phyloP scores from a whole-genome alignment of 805 yeast species.

The Candida lessepsii region DNA sequence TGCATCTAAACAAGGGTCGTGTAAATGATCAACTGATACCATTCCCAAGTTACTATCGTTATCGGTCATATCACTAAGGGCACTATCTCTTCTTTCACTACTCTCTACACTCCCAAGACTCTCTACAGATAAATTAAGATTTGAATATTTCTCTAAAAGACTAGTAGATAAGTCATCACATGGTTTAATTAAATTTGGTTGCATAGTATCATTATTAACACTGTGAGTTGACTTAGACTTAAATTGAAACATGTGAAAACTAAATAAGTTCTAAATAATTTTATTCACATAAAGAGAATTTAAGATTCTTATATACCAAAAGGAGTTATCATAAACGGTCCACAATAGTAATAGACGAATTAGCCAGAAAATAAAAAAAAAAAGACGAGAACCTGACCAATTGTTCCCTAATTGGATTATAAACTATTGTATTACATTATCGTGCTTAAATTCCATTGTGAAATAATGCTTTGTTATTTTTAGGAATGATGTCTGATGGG shows the following conservation, averaged over 20 bases:
- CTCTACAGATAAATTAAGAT: conserved; percentile 15
- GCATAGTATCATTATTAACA: conserved; percentile 15
- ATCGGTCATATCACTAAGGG: conserved; percentile 14
- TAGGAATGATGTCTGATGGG: not conserved
- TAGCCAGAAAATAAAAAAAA: not conserved
- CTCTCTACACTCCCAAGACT: conserved; percentile 14
- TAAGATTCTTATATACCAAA: not conserved
- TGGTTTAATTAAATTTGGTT: conserved; percentile 12
- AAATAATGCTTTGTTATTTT: conserved; percentile 1
- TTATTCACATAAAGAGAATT: not conserved
- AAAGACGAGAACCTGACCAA: conserved; percentile 2
- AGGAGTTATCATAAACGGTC: too few relatives aligned
- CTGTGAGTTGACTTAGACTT: conserved; percentile 16
- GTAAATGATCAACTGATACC: conserved; percentile 1
- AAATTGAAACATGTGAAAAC: conserved; percentile 9
- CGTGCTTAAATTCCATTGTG: conserved; percentile 3
- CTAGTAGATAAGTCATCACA: conserved; percentile 9
- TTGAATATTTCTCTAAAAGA: conserved; percentile 17
- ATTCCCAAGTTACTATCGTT: conserved; percentile 11
- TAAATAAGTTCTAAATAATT: not conserved
- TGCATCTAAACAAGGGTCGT: conserved; percentile 6
- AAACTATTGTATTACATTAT: conserved; percentile 2
- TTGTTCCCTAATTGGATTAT: not conserved
- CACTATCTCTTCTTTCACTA: conserved; percentile 16
- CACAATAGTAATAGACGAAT: not conserved